Conservation (phyloP, 1,284 basidiomycete genomes). For the Cutaneotrichosporon sp. region DNA sequence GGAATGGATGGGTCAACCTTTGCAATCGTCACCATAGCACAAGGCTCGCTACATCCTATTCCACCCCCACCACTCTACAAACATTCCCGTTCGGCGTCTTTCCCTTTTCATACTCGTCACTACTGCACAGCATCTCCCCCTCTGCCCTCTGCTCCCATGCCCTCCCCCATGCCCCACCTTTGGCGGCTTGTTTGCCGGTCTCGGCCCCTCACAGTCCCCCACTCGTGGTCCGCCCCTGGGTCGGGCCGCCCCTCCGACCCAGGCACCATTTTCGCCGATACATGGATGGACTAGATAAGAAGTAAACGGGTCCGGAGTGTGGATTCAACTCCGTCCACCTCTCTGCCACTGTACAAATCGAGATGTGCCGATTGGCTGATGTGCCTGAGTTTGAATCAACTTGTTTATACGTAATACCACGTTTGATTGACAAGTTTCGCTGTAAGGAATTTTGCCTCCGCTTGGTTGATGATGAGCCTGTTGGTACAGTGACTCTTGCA, state of each 20-base stretch:
- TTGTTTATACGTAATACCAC: constrained; percentile 7
- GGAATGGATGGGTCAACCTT: neutral
- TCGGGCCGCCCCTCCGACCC: neutral
- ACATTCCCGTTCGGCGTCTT: constrained; percentile 3
- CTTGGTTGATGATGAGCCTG: neutral
- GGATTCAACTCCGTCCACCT: too few relatives aligned
- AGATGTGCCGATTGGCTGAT: neutral
- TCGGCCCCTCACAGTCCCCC: neutral
- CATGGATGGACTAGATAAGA: too few relatives aligned
- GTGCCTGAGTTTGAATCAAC: neutral
- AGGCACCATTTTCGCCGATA: too few relatives aligned
- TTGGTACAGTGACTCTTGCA: neutral
- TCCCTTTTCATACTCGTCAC: neutral
- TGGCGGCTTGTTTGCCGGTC: neutral
- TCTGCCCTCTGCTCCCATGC: too few relatives aligned
- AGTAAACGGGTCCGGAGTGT: too few relatives aligned
- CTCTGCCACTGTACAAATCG: too few relatives aligned
- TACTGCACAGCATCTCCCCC: too few relatives aligned
- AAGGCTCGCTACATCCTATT: too few relatives aligned
- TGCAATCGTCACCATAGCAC: neutral
- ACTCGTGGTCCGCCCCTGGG: neutral
- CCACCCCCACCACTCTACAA: neutral
- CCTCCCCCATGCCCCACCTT: neutral
- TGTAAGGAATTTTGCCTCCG: constrained; percentile 3
- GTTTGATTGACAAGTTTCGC: constrained; percentile 1